These are phyloP conservation scores for Nymphaea thermarum DNA, from an alignment of 164 flowering plant species.

Conservation along the genomic window DNA sequence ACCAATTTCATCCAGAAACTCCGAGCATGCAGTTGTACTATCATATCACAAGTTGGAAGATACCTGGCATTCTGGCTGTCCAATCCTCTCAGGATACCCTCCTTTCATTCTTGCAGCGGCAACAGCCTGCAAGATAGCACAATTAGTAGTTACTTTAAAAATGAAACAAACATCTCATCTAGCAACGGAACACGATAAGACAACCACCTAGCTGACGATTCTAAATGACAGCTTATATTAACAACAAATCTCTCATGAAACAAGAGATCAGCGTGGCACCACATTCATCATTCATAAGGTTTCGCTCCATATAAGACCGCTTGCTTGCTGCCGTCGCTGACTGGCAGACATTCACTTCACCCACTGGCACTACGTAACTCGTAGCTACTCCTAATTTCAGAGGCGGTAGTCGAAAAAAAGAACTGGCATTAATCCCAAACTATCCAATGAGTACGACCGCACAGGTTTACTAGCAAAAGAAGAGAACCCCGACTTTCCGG, in stretches of 20 bases:
- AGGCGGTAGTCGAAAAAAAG: no score
- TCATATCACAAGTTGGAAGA: neutral
- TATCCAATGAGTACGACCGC: no score
- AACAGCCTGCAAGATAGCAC: slow-evolving; percentile 50
- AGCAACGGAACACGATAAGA: neutral
- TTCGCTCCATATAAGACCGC: neutral
- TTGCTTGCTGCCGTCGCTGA: neutral
- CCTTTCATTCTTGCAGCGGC: slow-evolving; percentile 87
- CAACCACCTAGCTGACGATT: neutral
- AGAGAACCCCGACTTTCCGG: no score
- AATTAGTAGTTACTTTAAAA: neutral
- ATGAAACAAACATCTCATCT: neutral
- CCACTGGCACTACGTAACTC: neutral
- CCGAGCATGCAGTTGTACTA: slow-evolving; percentile 1
- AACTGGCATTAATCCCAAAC: no score
- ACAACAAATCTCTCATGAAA: neutral
- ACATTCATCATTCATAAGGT: neutral
- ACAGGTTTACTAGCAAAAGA: no score
- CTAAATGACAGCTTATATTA: neutral
- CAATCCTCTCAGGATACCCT: slow-evolving; percentile 86
- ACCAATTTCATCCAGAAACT: no score
- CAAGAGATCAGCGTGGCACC: neutral
- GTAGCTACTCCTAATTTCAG: neutral
- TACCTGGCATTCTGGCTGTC: slow-evolving; percentile 98
- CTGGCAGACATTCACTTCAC: neutral